Base-by-base conservation (phyloP, 2,329 filamentous ascomycete species). In the Rhynchosporium agropyri region DNA sequence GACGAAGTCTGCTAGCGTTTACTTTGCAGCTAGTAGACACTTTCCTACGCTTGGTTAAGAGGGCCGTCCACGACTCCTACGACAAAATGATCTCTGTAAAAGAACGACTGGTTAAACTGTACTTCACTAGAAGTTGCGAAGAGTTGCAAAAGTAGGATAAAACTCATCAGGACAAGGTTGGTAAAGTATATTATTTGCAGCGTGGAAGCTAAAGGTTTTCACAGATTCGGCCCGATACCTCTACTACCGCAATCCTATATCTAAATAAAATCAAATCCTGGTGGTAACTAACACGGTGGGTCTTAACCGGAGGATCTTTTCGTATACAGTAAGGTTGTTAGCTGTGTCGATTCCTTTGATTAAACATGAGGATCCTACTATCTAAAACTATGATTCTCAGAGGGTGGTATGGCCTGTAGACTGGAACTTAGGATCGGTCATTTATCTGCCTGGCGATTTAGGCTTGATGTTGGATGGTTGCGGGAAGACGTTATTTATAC, bases 261-360 rank as follows among this genome's bases (percentile, higher is more conserved):
- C 54, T 46, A 61, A 61, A 58, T 46, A 64, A 61, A 61, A 61
- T 64, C 48, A 50, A 51, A 64, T 64, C 58, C 58, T 61, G 40
- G 58, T 64, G 58, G 58, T 10, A 58, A 48, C 53, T 53, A 48
- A 50, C 12, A 33, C 31, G 48, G 40, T 64, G 9, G n/a, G 54
- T 61, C 38, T 45, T 64, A 3, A 53, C 31, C 13, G 31, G 50
- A 53, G 50, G 50, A 26, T 53, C 50, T 60, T 63, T 63, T 57
- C 57, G 45, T 31, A 63, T 63, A 56, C 45, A 10, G 42, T 5
- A 51, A 33, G 43, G 57, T 50, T 54, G 15, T 56, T 43, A 57
- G 57, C 57, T 46, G 61, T 63, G 33, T 50, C 36, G 45, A 60
- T 63, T 33, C 61, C 57, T 63, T 51, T 63, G 33, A 43, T 51